Percentiles rank a stretch among this genome's conserved stretches.
These are phyloP conservation scores for Azolla pinnata DNA, from an alignment of 75 land plant genomes.

Conservation along the genomic window DNA sequence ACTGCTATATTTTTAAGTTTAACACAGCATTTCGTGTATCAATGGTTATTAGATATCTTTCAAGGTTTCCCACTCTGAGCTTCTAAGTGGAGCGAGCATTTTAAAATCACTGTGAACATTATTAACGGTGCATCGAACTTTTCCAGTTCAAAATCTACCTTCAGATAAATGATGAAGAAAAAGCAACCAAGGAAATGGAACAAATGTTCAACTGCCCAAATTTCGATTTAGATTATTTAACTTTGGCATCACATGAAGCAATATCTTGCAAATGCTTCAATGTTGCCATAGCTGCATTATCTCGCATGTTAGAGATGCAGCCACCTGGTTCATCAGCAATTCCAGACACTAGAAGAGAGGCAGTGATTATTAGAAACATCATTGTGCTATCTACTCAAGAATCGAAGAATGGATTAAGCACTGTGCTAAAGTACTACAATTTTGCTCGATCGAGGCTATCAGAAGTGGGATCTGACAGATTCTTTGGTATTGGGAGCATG, in stretches of 20 bases:
- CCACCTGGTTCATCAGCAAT: constrained; percentile 17
- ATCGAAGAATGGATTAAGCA: constrained; percentile 15
- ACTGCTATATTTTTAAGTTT: no score
- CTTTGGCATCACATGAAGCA: constrained; percentile 85
- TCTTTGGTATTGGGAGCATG: constrained; percentile 57
- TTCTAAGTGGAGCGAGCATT: no score
- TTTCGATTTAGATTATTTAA: constrained; percentile 71
- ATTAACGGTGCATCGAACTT: no score
- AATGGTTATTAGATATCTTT: no score
- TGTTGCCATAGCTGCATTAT: constrained; percentile 56
- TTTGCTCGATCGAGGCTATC: constrained; percentile 32
- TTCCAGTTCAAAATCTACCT: constrained; percentile 76
- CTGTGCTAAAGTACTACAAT: constrained; percentile 48
- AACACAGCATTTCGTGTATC: no score
- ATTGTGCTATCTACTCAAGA: constrained; percentile 40
- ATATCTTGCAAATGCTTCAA: constrained; percentile 43
- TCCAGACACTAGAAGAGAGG: constrained; percentile 26
- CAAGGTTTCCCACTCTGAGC: no score
- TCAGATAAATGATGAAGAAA: constrained; percentile 45
- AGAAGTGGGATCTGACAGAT: constrained; percentile 49
- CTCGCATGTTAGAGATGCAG: constrained; percentile 42
- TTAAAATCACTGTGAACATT: no score
- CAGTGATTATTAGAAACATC: constrained; percentile 50
- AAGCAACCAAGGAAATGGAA: constrained; percentile 55
- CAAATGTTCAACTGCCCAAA: constrained; percentile 58